These are phyloP conservation scores for Salix koriyanagi DNA, from an alignment of 345 rosid species.

Conservation along the genomic window DNA sequence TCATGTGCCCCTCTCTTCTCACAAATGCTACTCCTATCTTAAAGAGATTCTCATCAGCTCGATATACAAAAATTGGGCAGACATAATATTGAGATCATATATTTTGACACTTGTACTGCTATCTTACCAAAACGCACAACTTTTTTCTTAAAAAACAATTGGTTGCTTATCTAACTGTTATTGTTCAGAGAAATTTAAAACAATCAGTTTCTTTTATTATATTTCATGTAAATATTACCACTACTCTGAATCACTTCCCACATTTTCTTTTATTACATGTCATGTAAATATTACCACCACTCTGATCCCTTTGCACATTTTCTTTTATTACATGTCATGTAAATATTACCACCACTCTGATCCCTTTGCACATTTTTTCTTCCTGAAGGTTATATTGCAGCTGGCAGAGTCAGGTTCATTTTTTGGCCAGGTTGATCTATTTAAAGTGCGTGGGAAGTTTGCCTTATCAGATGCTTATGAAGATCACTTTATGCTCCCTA, in stretches of 20 bases:
- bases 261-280: not conserved
- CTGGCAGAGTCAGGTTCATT: conserved; percentile 91
- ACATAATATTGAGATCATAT: not conserved
- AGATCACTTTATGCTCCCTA: conserved; percentile 83
- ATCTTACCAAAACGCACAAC: not conserved
- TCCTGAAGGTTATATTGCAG: conserved; percentile 79
- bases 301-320: conserved; percentile 7
- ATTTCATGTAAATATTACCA: not conserved
- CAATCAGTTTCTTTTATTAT: not conserved
- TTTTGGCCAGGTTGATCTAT: conserved; percentile 92
- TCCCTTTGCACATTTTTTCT: conserved; percentile 11
- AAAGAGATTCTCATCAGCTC: too few species aligned
- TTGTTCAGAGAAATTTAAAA: not conserved
- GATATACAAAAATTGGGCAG: too few species aligned
- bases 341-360: conserved; percentile 8
- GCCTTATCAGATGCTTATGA: conserved; percentile 96
- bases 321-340: not conserved
- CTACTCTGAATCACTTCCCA: conserved; percentile 1
- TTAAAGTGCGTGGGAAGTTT: conserved; percentile 96
- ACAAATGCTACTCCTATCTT: too few species aligned
- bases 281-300: not conserved
- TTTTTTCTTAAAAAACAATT: not conserved
- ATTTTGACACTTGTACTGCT: not conserved
- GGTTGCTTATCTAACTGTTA: not conserved
- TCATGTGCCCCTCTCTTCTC: too few species aligned